Evolutionary conservation across 139 green algal genomes (phyloP).

Genomic region (Chlamydomonas sp.): DNA sequence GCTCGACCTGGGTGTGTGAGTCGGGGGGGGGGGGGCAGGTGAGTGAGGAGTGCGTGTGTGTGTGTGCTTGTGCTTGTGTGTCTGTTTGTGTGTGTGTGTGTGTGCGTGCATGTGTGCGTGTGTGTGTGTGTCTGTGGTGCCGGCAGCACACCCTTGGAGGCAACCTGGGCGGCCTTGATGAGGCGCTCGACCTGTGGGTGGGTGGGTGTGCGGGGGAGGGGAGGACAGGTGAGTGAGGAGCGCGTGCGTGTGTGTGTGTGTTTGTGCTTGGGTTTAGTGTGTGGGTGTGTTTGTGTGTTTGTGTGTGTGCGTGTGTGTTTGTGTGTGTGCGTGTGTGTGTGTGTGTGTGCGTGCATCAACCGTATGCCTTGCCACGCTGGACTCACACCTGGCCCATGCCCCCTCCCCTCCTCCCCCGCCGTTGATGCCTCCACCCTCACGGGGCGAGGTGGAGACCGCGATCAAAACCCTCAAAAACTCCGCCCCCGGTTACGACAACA

Average conservation of each 20-base stretch:
- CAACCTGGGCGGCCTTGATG: background rate
- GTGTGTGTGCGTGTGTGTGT: too few species aligned
- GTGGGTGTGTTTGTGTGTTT: too few species aligned
- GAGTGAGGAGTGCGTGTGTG: background rate
- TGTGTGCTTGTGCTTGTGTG: background rate
- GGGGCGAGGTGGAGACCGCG: too few species aligned
- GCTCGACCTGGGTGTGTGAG: background rate
- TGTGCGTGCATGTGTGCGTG: background rate
- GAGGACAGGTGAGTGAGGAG: background rate
- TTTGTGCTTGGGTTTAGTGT: too few species aligned
- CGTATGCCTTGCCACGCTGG: too few species aligned
- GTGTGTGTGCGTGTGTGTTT: too few species aligned
- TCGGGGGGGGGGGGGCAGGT: background rate
- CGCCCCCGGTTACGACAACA: too few species aligned
- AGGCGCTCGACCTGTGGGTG: background rate
- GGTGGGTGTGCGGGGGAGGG: background rate
- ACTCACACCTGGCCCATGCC: too few species aligned
- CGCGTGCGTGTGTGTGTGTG: background rate
- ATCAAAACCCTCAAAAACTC: too few species aligned
- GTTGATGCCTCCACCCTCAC: too few species aligned
- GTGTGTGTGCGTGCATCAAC: too few species aligned
- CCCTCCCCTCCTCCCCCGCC: too few species aligned
- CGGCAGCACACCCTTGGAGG: background rate
- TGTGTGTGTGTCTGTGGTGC: background rate
- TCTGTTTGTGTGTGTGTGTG: constrained; percentile 2